phyloP scores from a whole-genome alignment of 495 filamentous ascomycete genomes.

The Talaromyces borbonicus region DNA sequence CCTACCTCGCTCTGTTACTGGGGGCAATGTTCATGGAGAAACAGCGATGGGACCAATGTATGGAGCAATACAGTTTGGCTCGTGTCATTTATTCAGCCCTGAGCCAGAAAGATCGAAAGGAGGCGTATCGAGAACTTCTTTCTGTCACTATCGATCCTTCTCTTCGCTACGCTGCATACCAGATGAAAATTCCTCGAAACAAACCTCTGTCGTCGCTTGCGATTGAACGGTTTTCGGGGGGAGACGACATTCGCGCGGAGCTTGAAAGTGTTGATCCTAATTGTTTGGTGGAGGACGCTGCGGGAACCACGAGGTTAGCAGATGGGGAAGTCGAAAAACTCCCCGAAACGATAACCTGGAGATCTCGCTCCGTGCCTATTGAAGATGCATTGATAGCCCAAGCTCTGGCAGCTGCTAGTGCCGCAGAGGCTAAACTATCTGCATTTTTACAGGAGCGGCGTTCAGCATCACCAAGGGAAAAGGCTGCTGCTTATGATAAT shows the following conservation, averaged over 20 bases:
- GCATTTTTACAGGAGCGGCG: conserved; percentile 32
- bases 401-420: conserved; percentile 49
- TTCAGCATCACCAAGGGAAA: conserved; percentile 39
- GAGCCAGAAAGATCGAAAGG: conserved; percentile 49
- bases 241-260: conserved; percentile 49
- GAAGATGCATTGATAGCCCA: conserved; percentile 88
- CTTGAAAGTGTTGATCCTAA: conserved; percentile 66
- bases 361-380: conserved; percentile 74
- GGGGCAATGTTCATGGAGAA: conserved; percentile 79
- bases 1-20: conserved; percentile 64
- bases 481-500: conserved; percentile 80
- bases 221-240: conserved; percentile 58
- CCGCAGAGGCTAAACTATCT: conserved; percentile 43
- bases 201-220: conserved; percentile 70
- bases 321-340: conserved; percentile 44
- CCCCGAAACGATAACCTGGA: conserved; percentile 77
- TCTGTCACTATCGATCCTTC: conserved; percentile 84
- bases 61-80: conserved; percentile 64
- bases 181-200: conserved; percentile 73
- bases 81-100: conserved; percentile 76
- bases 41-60: conserved; percentile 71
- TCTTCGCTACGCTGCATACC: conserved; percentile 88
- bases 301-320: conserved; percentile 44
- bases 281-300: conserved; percentile 52
- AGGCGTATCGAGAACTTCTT: conserved; percentile 76